A percentile compares a stretch with the other conserved stretches of the same genome.
Conservation (phyloP, 2,329 filamentous ascomycete genomes). For the Neonectria magnoliae region DNA sequence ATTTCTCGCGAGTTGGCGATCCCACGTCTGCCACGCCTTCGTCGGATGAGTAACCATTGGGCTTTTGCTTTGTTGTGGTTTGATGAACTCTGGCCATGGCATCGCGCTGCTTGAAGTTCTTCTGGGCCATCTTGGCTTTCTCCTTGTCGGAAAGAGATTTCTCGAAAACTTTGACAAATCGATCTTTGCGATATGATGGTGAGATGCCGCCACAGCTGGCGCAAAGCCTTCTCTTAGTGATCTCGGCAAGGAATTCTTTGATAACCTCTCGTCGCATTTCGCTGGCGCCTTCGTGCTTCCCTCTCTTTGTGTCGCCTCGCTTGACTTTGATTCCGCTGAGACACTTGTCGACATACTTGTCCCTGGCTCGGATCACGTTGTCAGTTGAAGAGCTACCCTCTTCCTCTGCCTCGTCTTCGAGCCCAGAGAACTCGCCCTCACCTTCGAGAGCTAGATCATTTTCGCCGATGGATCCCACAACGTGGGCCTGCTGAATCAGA, state of each 20-base stretch:
- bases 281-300: constrained; percentile 85
- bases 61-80: constrained; percentile 51
- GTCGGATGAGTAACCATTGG: constrained; percentile 63
- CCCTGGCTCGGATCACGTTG: constrained; percentile 61
- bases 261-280: constrained; percentile 80
- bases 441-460: constrained; percentile 51
- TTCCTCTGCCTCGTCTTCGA: constrained; percentile 69
- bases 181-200: constrained; percentile 87
- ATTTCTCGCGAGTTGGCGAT: constrained; percentile 50
- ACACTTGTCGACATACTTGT: constrained; percentile 76
- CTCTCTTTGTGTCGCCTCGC: constrained; percentile 61
- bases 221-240: constrained; percentile 77
- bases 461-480: constrained; percentile 64
- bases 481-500: constrained; percentile 74
- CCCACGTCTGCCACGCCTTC: constrained; percentile 77
- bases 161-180: constrained; percentile 93
- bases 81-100: constrained; percentile 64
- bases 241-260: constrained; percentile 81
- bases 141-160: constrained; percentile 80
- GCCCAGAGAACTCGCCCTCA: constrained; percentile 47
- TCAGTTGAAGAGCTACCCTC: constrained; percentile 67
- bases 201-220: constrained; percentile 74
- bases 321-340: constrained; percentile 69
- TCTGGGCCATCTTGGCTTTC: constrained; percentile 78
- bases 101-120: constrained; percentile 73